phyloP scores from a whole-genome alignment of 345 rosid species.

The Eucalyptus cloeziana region DNA sequence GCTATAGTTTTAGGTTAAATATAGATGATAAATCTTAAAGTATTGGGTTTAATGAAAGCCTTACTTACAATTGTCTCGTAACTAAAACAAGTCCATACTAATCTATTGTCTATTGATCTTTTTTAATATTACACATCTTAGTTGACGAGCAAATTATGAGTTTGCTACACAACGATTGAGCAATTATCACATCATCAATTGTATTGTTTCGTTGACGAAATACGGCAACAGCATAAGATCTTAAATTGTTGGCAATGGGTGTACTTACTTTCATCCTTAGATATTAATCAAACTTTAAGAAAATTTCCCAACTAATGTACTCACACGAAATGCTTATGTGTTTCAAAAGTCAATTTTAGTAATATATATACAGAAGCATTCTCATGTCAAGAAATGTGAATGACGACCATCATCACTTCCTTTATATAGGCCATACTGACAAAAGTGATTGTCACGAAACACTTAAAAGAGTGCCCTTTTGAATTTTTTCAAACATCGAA shows the following conservation, averaged over 20 bases:
- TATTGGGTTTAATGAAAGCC: background rate
- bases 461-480: too few relatives aligned
- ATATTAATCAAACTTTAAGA: too few relatives aligned
- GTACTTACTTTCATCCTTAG: too few relatives aligned
- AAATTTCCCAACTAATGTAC: too few relatives aligned
- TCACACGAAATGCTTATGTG: too few relatives aligned
- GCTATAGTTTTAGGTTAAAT: background rate
- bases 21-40: background rate
- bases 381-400: too few relatives aligned
- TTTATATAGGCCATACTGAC: background rate
- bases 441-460: background rate
- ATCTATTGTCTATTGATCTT: background rate
- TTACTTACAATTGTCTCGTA: background rate
- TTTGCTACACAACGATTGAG: background rate
- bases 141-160: background rate
- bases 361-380: too few relatives aligned
- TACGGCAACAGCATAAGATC: background rate
- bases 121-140: background rate
- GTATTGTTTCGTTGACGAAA: background rate
- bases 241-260: background rate
- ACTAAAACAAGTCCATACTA: background rate
- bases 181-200: background rate
- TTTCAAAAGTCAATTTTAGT: too few relatives aligned
- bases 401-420: background rate
- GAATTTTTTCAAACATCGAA: background rate